Evolutionary conservation across 176 grass and related monocot species (phyloP), one percentile per base, ranked within the genome.

Genomic region (Dactylis glomerata): DNA sequence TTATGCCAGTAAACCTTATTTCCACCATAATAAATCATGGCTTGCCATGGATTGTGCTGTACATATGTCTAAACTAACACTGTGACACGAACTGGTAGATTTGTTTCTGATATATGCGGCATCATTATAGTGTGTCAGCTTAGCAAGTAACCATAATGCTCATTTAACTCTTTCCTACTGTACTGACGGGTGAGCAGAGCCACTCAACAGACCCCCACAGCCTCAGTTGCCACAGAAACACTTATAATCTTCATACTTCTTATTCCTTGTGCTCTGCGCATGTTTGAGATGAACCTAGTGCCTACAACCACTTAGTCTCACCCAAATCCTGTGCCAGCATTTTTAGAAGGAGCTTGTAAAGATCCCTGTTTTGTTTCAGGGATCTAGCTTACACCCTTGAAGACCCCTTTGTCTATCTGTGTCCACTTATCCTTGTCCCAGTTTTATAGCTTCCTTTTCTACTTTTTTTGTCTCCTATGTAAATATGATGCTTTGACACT

Each of bases 11-110:
- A 58, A 41, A 50, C 41, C 24, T 62, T 61, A 50, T 62, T 54
- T 88, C 19, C 44, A 66, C 55, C 81, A 44, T 62, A 61, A n/a
- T 62, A 70, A n/a, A 38, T 83, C 51, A 62, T 46, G 1, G 31
- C 26, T 40, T 80, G 40, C 16, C 5, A 5, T 6, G 11, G 27
- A 47, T 68, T 52, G 20, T 81, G 45, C 7, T 23, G 14, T 68
- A 68, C 23, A 81, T 49, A 81, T 19, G 31, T 74, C n/a, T 69
- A 28, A 59, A 27, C 14, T 54, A 81, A 58, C 13, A 77, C 17
- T 58, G 14, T 77, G 63, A 69, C 65, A 68, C n/a, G 14, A 19
- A 47, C 23, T 68, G 19, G 20, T 67, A 67, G 12, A 38, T 55
- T 11, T 51, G 9, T 45, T 81, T 58, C 50, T n/a, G 5, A 13